Evolutionary conservation across 1,139 yeast species (phyloP).

Genomic region (Saccharomyces hybrid): DNA sequence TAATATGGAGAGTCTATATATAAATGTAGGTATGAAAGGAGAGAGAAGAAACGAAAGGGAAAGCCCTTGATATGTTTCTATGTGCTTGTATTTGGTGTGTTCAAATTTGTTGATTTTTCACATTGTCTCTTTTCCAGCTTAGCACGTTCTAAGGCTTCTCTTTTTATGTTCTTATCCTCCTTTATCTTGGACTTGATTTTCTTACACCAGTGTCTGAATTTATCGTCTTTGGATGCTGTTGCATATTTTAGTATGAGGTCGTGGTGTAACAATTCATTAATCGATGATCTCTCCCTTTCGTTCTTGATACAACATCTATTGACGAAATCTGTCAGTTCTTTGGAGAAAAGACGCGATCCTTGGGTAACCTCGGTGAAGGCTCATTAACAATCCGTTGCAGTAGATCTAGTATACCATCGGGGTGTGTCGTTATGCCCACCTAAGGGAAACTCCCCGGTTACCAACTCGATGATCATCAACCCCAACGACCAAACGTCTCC

Average conservation of each 20-base stretch:
- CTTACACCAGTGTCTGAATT: conserved; percentile 31
- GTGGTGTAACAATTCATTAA: conserved; percentile 46
- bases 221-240: conserved; percentile 19
- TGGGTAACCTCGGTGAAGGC: conserved; percentile 68
- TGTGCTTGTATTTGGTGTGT: not conserved
- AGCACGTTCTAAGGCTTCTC: conserved; percentile 26
- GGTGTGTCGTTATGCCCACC: conserved; percentile 49
- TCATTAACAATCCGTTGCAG: conserved; percentile 91
- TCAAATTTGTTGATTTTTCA: conserved; percentile 12
- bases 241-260: conserved; percentile 26
- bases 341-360: conserved; percentile 4
- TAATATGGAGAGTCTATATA: not conserved
- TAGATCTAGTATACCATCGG: conserved; percentile 83
- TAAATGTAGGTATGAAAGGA: not conserved
- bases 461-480: conserved; percentile 76
- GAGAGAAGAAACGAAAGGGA: not conserved
- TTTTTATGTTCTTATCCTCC: conserved; percentile 27
- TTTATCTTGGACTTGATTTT: conserved; percentile 25
- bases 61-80: conserved; percentile 1
- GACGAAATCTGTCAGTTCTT: conserved; percentile 52
- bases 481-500: conserved; percentile 98
- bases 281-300: conserved; percentile 54
- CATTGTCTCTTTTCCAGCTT: conserved; percentile 25
- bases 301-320: conserved; percentile 60
- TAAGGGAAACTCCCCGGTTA: conserved; percentile 70